Evolutionary conservation across 169 alveolate species (phyloP), one percentile per base, ranked within the genome.

Genomic region (Cryptosporidium canis): DNA sequence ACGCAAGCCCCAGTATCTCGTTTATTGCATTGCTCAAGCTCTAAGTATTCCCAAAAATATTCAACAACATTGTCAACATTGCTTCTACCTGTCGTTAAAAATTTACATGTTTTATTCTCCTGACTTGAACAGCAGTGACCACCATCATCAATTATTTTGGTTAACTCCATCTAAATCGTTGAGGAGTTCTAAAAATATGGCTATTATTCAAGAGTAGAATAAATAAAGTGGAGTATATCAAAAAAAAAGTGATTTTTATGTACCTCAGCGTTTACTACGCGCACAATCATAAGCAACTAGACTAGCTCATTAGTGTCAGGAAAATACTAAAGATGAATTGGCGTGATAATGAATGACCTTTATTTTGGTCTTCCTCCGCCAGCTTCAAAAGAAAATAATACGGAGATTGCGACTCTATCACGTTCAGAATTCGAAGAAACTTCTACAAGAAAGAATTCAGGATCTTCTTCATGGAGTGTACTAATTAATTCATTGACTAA

Each of bases 311-410:
- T 51, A 11, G 24, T 14, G 16, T 51, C 6, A 51, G 9, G n/a
- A 51, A 7, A 51, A 21, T 18, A 18, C 14, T 21, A 14, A n/a
- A 51, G 24, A 51, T 51, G 63, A 51, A 51, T 51, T 1, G 12
- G 31, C 9, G 11, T 21, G 12, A 70, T 24, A 27, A 77, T 77
- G 87, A 11, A 33, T 29, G 63, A 61, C 33, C 72, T 77, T 5
- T 77, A 77, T 77, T 65, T 55, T 39, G 87, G 72, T 1, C 72
- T 77, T 35, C 87, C 87, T 21, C 87, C 87, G 14, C 77, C 72
- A 41, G 39, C 24, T 29, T 53, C 61, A n/a, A 41, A 77, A 77
- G 27, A 21, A 11, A 43, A 55, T 3, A 44, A 24, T 5, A 33
- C 39, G 8, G 70, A 63, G 5, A 24, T 31, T 51, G 35, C n/a